These are phyloP conservation scores for Eucalyptus globulus DNA, from an alignment of 345 rosid species.

Conservation along the genomic window DNA sequence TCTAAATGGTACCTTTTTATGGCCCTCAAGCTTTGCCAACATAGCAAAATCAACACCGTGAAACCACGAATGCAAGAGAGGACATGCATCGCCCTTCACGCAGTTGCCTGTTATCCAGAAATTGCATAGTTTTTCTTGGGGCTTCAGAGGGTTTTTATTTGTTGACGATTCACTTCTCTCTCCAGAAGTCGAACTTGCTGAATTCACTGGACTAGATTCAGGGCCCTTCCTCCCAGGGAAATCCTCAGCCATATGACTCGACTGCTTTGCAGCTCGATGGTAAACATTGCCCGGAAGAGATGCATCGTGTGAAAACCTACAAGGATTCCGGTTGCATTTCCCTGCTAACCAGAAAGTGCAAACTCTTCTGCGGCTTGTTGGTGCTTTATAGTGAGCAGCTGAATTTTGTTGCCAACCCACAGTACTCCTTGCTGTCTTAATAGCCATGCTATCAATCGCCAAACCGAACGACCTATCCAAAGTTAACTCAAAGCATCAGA, in stretches of 20 bases:
- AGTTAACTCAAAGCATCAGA: neutral
- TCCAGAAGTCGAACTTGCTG: neutral
- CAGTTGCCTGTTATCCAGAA: constrained; percentile 12
- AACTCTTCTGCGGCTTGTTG: neutral
- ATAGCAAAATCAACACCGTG: constrained; percentile 7
- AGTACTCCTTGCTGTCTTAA: neutral
- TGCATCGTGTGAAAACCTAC: constrained; percentile 8
- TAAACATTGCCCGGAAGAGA: neutral
- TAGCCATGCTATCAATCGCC: neutral
- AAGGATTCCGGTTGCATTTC: constrained; percentile 20
- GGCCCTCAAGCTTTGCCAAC: constrained; percentile 21
- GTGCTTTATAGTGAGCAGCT: neutral
- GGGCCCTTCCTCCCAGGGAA: neutral
- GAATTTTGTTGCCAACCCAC: neutral
- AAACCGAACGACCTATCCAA: neutral
- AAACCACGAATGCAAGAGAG: constrained; percentile 12
- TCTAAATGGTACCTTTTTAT: constrained; percentile 4
- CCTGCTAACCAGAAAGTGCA: constrained; percentile 5
- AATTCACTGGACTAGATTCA: neutral
- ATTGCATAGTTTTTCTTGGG: neutral
- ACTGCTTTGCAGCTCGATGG: neutral
- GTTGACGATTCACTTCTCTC: neutral
- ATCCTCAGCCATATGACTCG: neutral
- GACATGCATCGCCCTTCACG: constrained; percentile 12
- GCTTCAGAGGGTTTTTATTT: neutral